phyloP scores from a whole-genome alignment of 139 green algal genomes.

The Yamagishiella unicocca region DNA sequence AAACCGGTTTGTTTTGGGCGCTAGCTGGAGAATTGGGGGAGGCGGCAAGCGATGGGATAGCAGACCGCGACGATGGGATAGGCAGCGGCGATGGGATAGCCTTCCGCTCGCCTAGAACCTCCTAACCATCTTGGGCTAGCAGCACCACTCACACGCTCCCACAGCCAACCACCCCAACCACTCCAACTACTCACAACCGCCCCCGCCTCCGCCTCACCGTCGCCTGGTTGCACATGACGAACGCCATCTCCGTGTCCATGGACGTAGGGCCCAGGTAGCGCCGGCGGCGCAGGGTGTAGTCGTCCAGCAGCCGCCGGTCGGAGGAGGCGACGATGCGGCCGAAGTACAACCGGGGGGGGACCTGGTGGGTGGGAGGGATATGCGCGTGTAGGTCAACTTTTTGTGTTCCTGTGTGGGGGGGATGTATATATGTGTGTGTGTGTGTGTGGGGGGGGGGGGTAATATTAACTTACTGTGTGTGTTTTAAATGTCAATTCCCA shows the following conservation, averaged over 20 bases:
- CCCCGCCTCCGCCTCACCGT: slow-evolving; percentile 55
- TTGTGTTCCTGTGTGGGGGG: no score
- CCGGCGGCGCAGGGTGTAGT: slow-evolving; percentile 79
- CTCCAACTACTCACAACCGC: not conserved
- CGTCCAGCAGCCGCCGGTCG: slow-evolving; percentile 36
- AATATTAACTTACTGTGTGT: not conserved
- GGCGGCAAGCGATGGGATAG: no score
- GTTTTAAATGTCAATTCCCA: no score
- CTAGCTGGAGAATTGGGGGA: no score
- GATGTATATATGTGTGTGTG: not conserved
- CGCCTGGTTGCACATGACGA: slow-evolving; percentile 94
- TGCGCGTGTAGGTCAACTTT: no score
- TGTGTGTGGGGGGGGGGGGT: not conserved
- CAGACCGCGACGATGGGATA: no score
- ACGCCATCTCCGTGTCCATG: slow-evolving; percentile 96
- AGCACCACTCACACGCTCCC: no score
- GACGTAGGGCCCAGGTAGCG: slow-evolving; percentile 93
- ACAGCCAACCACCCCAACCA: no score
- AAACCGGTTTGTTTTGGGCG: no score
- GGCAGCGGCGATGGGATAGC: no score
- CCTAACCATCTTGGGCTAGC: no score
- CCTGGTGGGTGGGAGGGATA: slow-evolving; percentile 38
- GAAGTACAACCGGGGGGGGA: slow-evolving; percentile 82
- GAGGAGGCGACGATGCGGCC: slow-evolving; percentile 72
- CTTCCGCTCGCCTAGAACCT: no score